Evolutionary conservation across 1,284 basidiomycete genomes (phyloP).

Genomic region (Athelia sp.): DNA sequence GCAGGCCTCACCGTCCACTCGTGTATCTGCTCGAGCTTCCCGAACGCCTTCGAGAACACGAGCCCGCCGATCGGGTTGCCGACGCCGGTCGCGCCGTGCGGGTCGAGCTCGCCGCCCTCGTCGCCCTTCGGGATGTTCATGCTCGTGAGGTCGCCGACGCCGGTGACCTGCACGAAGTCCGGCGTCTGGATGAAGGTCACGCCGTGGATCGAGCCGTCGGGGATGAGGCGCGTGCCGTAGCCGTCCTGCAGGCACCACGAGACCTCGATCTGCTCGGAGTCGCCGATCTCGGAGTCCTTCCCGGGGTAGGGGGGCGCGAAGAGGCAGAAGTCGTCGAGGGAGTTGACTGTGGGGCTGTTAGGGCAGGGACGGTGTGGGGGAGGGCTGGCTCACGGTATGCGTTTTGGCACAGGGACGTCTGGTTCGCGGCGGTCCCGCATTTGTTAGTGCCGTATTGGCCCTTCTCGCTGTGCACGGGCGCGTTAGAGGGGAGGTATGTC

Average conservation of each 20-base stretch:
- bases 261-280: slow-evolving; percentile 62
- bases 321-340: slow-evolving; percentile 55
- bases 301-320: slow-evolving; percentile 55
- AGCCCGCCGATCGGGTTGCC: slow-evolving; percentile 47
- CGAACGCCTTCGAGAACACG: slow-evolving; percentile 56
- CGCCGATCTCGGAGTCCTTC: slow-evolving; percentile 44
- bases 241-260: slow-evolving; percentile 62
- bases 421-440: slow-evolving; percentile 54
- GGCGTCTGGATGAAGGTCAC: slow-evolving; percentile 71
- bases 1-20: slow-evolving; percentile 45
- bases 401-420: slow-evolving; percentile 63
- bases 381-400: slow-evolving; percentile 46
- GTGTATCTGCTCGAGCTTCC: slow-evolving; percentile 35
- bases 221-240: slow-evolving; percentile 70
- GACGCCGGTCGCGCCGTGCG: slow-evolving; percentile 34
- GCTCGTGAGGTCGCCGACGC: slow-evolving; percentile 59
- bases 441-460: slow-evolving; percentile 64
- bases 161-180: slow-evolving; percentile 66
- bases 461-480: slow-evolving; percentile 43
- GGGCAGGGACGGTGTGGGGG: too few relatives aligned
- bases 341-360: too few relatives aligned
- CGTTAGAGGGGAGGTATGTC: slow-evolving; percentile 40
- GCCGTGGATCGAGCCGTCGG: slow-evolving; percentile 65
- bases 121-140: slow-evolving; percentile 64
- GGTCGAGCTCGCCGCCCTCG: slow-evolving; percentile 58